These are phyloP conservation scores for Lactifluus piperatus DNA, from an alignment of 768 basidiomycete genomes.

Conservation along the genomic window DNA sequence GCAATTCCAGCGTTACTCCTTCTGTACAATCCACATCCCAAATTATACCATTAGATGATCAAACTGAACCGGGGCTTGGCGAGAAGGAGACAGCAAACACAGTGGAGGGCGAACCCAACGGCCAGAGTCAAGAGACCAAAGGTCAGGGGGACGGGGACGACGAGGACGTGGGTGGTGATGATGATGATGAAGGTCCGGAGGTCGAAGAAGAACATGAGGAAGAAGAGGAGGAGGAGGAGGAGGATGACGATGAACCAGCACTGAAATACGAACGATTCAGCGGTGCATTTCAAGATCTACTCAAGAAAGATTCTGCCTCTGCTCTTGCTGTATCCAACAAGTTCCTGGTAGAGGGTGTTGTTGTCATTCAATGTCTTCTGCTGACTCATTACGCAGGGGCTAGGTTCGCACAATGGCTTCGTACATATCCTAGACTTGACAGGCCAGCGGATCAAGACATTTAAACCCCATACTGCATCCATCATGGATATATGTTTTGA, in stretches of 20 bases:
- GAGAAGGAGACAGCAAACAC: not conserved
- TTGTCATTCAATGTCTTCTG: not conserved
- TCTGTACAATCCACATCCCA: not conserved
- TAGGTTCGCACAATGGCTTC: conserved; percentile 92
- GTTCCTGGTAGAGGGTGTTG: conserved; percentile 45
- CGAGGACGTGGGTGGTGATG: conserved; percentile 23
- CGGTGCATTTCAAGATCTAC: conserved; percentile 61
- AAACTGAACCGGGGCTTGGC: not conserved
- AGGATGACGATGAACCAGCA: conserved; percentile 84
- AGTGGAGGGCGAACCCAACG: conserved; percentile 20
- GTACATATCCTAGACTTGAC: conserved; percentile 75
- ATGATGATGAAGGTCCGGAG: conserved; percentile 42
- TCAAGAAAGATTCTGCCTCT: conserved; percentile 86
- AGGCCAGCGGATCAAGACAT: conserved; percentile 81
- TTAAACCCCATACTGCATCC: conserved; percentile 83
- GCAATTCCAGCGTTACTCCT: not conserved
- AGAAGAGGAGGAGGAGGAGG: conserved; percentile 50
- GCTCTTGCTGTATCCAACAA: conserved; percentile 69
- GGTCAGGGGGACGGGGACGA: conserved; percentile 20
- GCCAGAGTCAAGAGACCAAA: conserved; percentile 14
- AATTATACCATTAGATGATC: not conserved
- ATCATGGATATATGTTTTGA: conserved; percentile 83
- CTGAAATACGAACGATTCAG: conserved; percentile 85
- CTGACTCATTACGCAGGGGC: conserved; percentile 41
- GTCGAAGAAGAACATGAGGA: conserved; percentile 64